These are phyloP conservation scores for Sonneratia alba DNA, from an alignment of 345 rosid species.

Conservation along the genomic window DNA sequence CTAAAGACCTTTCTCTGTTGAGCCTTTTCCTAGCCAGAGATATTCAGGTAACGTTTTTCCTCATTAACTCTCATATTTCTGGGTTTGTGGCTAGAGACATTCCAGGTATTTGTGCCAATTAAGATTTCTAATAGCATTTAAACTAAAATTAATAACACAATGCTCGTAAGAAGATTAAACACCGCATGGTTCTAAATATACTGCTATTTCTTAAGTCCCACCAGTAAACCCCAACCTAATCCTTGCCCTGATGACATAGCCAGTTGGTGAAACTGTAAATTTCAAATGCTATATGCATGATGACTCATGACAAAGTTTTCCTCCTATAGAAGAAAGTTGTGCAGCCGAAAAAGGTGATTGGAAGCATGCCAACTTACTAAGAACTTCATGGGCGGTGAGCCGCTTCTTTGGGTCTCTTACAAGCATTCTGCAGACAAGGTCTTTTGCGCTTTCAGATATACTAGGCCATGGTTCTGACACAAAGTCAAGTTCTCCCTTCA, in stretches of 20 bases:
- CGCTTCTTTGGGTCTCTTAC: constrained; percentile 74
- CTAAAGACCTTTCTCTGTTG: background rate
- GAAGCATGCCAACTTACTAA: constrained; percentile 40
- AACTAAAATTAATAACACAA: no score
- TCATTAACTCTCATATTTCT: background rate
- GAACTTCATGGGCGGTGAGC: constrained; percentile 80
- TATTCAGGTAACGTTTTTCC: background rate
- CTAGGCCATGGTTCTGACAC: constrained; percentile 95
- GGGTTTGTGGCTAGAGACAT: background rate
- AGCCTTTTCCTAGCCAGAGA: background rate
- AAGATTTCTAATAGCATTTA: no score
- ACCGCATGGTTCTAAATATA: no score
- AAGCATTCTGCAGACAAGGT: constrained; percentile 80
- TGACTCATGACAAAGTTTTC: no score
- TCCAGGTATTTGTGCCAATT: background rate
- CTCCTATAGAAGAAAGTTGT: background rate
- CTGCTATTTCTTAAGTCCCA: no score
- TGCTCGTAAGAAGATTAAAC: no score
- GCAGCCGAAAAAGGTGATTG: background rate
- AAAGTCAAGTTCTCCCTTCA: constrained; percentile 85
- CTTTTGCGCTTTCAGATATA: constrained; percentile 78
- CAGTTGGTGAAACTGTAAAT: no score
- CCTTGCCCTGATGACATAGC: no score
- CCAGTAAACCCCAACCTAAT: no score
- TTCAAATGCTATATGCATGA: no score